phyloP scores from a whole-genome alignment of 31 red algal genomes.

The Odonthalia washingtoniensis region DNA sequence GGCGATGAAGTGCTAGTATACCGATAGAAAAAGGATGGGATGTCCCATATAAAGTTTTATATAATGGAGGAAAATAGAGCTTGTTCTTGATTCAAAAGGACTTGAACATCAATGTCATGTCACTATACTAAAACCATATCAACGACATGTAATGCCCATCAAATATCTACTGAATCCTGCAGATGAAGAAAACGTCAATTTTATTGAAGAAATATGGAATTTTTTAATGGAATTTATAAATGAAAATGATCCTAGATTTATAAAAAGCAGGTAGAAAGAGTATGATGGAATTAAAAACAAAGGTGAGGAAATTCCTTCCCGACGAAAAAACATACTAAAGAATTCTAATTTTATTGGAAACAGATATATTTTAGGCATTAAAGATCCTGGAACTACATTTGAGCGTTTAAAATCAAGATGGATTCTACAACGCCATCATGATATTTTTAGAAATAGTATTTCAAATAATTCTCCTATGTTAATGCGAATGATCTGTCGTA shows the following conservation, averaged over 20 bases:
- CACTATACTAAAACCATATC: neutral
- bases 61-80: too few species aligned
- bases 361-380: slow-evolving; percentile 12
- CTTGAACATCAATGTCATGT: neutral
- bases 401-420: slow-evolving; percentile 18
- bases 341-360: neutral
- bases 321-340: neutral
- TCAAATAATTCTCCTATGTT: slow-evolving; percentile 20
- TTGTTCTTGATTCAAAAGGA: neutral
- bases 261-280: neutral
- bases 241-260: neutral
- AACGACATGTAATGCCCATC: neutral
- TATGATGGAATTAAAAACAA: slow-evolving; percentile 3
- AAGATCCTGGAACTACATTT: neutral
- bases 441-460: neutral
- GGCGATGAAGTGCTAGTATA: neutral
- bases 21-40: neutral
- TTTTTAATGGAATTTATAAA: neutral
- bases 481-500: slow-evolving; percentile 19
- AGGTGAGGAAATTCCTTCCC: neutral
- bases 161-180: slow-evolving; percentile 7
- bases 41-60: neutral
- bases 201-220: neutral
- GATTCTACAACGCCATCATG: neutral
- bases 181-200: neutral